A percentile compares a stretch with the other conserved stretches of the same genome.
phyloP scores from a whole-genome alignment of 169 alveolate genomes.

The Eimeria brunetti region DNA sequence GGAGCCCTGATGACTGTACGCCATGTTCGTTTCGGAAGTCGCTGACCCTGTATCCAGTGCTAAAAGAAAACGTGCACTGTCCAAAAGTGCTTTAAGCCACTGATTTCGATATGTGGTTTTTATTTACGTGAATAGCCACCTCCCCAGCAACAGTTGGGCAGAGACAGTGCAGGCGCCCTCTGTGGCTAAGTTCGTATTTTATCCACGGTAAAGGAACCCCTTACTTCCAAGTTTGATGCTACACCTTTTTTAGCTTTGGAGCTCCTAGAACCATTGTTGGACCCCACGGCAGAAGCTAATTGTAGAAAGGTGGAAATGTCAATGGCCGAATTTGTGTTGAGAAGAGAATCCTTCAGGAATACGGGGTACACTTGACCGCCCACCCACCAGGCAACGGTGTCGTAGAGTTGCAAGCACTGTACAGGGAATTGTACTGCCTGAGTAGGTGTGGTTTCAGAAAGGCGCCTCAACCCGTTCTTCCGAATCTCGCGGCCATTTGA shows the following conservation, averaged over 20 bases:
- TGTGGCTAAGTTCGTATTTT: not conserved
- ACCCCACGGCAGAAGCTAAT: slow-evolving; percentile 19
- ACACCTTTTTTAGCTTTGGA: not conserved
- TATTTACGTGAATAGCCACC: not conserved
- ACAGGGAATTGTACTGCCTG: slow-evolving; percentile 81
- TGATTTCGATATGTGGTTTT: not conserved
- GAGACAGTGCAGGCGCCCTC: not conserved
- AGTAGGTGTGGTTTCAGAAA: not conserved
- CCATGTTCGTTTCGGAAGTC: not conserved
- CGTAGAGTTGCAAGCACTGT: slow-evolving; percentile 83
- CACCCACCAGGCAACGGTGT: slow-evolving; percentile 84
- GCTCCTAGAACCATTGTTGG: not conserved
- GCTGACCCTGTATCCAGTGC: not conserved
- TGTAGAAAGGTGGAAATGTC: slow-evolving; percentile 85
- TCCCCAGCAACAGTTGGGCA: not conserved
- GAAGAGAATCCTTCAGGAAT: slow-evolving; percentile 84
- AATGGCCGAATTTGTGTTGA: slow-evolving; percentile 86
- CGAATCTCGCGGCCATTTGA: not conserved
- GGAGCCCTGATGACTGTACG: not conserved
- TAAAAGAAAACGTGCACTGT: not conserved
- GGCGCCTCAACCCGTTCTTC: not conserved
- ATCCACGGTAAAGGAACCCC: not conserved
- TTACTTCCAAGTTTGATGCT: slow-evolving; percentile 54
- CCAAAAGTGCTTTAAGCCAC: not conserved
- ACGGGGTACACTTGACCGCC: slow-evolving; percentile 84